Conservation (phyloP, 2,329 filamentous ascomycete species). For the Aspergillus unguis region DNA sequence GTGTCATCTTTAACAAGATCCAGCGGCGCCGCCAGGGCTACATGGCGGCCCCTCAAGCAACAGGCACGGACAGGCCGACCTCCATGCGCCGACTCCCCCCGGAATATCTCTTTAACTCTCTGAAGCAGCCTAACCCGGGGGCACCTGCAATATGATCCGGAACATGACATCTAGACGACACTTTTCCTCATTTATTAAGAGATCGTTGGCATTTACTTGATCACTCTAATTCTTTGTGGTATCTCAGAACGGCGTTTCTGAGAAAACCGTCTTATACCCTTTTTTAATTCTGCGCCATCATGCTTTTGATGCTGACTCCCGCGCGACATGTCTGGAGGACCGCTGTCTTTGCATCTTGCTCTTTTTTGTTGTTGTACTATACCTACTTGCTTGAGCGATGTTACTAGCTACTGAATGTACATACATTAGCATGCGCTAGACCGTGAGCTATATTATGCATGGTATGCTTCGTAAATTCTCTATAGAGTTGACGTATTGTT, state of each 20-base stretch:
- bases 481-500: no score
- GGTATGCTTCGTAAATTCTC: no score
- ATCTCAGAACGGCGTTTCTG: conserved; percentile 25
- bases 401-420: conserved; percentile 21
- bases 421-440: conserved; percentile 26
- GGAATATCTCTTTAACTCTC: conserved; percentile 45
- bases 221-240: conserved; percentile 19
- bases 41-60: conserved; percentile 43
- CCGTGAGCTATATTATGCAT: conserved; percentile 20
- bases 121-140: conserved; percentile 35
- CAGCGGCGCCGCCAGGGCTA: conserved; percentile 48
- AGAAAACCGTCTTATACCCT: conserved; percentile 34
- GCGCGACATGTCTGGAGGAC: conserved; percentile 17
- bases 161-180: conserved; percentile 6
- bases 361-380: conserved; percentile 17
- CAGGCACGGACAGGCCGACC: conserved; percentile 45
- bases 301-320: conserved; percentile 14
- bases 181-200: conserved; percentile 3
- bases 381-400: conserved; percentile 14
- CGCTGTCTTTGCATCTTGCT: conserved; percentile 14
- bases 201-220: conserved; percentile 12
- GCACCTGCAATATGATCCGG: conserved; percentile 33
- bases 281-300: conserved; percentile 31
- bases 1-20: conserved; percentile 47
- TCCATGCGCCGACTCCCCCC: conserved; percentile 47